Base-by-base conservation (phyloP, 2,329 filamentous ascomycete genomes). In the Epichloe festucae region DNA sequence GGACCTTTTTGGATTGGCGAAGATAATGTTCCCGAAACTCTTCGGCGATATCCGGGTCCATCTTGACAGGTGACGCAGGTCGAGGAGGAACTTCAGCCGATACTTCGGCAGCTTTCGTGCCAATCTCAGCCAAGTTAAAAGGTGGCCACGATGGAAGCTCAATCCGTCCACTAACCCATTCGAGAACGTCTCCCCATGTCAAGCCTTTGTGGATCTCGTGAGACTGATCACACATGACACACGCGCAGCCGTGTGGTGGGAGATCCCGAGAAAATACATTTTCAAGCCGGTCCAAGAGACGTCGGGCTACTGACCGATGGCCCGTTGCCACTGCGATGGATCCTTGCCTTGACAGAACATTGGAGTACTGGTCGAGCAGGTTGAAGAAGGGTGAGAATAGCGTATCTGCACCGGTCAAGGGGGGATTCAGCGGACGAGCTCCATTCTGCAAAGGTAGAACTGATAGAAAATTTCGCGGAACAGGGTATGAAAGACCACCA, bases 271-370 rank as follows among this genome's bases (percentile, higher is more conserved):
- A 90, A 67, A 98, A 97, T 8, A 98, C 89, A 52, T 91, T 88
- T 64, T 96, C 91, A 4, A 98, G 74, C 39, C 93, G 82, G 67
- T 98, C 91, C 5, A 97, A 77, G 23, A 97, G 71, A 49, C 90
- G 81, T 5, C 93, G 82, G 3, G 93, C 93, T n/a, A 97, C 87
- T 0, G 91, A 96, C 50, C 88, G 82, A 66, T 97, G 95, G 5
- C 93, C 93, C 0, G 91, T 97, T 15, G 93, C 93, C 2, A 97
- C 93, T 2, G 93, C 93, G 5, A 98, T 73, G 0, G 91, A 97
- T 3, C 93, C 93, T 59, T 86, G 88, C 56, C 85, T 89, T 42
- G 77, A 73, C 56, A 97, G 76, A 4, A 98, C 90, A 3, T 79
- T 77, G 56, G 85, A 79, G 63, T 95, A 97, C 62, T 95, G 86